Evolutionary conservation across 805 yeast genomes (phyloP).

Genomic region (Pichia deserticola): DNA sequence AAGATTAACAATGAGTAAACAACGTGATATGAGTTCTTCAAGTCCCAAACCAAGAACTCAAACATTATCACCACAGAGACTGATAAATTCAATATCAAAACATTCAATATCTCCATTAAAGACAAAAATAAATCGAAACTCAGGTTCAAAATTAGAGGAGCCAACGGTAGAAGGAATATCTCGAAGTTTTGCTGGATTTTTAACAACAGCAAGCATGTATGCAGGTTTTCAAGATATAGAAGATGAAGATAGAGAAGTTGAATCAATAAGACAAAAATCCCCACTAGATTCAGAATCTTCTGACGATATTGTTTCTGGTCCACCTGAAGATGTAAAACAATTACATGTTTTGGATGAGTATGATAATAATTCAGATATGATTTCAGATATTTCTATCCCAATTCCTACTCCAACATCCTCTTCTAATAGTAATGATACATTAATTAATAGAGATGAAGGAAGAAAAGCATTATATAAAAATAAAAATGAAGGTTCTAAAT

Average conservation of each 20-base stretch:
- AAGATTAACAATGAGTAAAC: background rate
- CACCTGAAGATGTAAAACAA: background rate
- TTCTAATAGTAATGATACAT: background rate
- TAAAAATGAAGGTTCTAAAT: constrained; percentile 15
- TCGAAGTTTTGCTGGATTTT: constrained; percentile 44
- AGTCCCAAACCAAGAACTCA: constrained; percentile 4
- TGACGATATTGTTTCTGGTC: constrained; percentile 3
- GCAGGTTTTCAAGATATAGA: constrained; percentile 32
- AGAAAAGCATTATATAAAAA: background rate
- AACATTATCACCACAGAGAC: constrained; percentile 22
- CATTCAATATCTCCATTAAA: constrained; percentile 11
- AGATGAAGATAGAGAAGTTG: constrained; percentile 23
- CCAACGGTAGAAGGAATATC: constrained; percentile 34
- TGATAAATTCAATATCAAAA: constrained; percentile 16
- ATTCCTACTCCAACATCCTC: background rate
- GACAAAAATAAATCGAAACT: background rate
- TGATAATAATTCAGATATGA: constrained; percentile 2
- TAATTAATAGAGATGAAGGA: background rate
- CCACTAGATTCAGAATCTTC: background rate
- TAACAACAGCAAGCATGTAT: constrained; percentile 52
- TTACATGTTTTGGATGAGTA: constrained; percentile 3
- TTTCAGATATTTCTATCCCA: background rate
- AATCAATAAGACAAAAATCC: background rate
- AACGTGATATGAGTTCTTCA: background rate
- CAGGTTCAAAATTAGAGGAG: background rate